phyloP scores from a whole-genome alignment of 2,329 filamentous ascomycete genomes.

The Scedosporium dehoogii region DNA sequence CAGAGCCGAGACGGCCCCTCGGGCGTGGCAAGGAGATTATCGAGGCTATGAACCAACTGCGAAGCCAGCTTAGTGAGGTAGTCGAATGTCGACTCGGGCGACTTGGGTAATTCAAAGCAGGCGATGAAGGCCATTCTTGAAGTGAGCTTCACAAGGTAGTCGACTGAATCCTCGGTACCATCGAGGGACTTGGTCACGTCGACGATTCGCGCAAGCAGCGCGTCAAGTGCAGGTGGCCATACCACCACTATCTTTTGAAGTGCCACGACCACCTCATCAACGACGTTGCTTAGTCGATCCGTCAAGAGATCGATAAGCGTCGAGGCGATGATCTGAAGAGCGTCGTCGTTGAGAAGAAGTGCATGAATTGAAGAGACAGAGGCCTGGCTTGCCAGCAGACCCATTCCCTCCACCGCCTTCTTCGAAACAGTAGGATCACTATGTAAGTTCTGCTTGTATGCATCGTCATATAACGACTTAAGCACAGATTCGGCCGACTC shows the following conservation, averaged over 20 bases:
- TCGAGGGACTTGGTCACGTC: slow-evolving; percentile 17
- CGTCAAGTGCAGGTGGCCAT: slow-evolving; percentile 24
- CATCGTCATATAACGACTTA: slow-evolving; percentile 30
- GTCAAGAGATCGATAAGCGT: slow-evolving; percentile 17
- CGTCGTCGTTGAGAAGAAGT: slow-evolving; percentile 23
- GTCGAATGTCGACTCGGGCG: slow-evolving; percentile 18
- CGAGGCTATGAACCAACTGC: slow-evolving; percentile 5
- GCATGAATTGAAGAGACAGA: slow-evolving; percentile 14
- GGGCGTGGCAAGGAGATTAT: not conserved
- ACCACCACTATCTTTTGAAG: slow-evolving; percentile 27
- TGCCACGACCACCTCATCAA: slow-evolving; percentile 30
- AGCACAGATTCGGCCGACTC: slow-evolving; percentile 25
- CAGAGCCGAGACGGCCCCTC: slow-evolving; percentile 2
- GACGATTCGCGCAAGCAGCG: slow-evolving; percentile 20
- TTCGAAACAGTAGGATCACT: slow-evolving; percentile 20
- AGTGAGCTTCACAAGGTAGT: slow-evolving; percentile 25
- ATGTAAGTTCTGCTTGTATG: slow-evolving; percentile 28
- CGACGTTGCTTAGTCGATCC: slow-evolving; percentile 23
- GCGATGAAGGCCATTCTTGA: slow-evolving; percentile 38
- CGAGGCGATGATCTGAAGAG: slow-evolving; percentile 27
- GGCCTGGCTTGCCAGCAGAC: slow-evolving; percentile 32
- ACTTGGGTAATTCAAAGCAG: slow-evolving; percentile 29
- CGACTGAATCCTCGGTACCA: slow-evolving; percentile 14
- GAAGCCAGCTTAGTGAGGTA: slow-evolving; percentile 30
- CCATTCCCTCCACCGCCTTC: slow-evolving; percentile 35